Base-by-base conservation (phyloP, 2,329 filamentous ascomycete species). In the Fusarium sp. region DNA sequence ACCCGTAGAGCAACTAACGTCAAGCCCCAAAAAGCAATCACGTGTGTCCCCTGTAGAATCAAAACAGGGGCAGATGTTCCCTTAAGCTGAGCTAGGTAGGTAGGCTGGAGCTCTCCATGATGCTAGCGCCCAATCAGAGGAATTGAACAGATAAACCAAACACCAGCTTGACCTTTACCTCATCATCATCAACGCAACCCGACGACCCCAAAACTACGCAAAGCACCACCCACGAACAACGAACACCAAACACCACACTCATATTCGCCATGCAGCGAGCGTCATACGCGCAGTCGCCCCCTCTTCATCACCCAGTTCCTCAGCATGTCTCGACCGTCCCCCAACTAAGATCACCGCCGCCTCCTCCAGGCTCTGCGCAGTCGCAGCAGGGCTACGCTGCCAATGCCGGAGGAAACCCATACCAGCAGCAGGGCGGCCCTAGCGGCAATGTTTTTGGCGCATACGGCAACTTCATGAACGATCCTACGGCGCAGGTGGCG, bases 321-420 rank as follows among this genome's bases (percentile, higher is more conserved):
- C 96, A 99, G 81, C 96, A 99, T 85, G 95, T 98, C 75, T 98
- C 96, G 77, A 97, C 94, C 60, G 96, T 99, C 49, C 96, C 96
- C 44, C 96, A 98, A 83, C 89, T 99, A 79, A 90, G 96, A 80
- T 98, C 96, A 60, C 96, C 96, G 64, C 95, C 92, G 60, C 92
- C 93, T 65, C 94, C 93, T 51, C 87, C 89, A 37, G 86, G 86
- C 59, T 90, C 89, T 70, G 89, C 90, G 58, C 90, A 92, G 75
- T 86, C 88, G 35, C 87, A 89, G 71, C 85, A 86, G 65, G 84
- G 86, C 70, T 90, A 82, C 46, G 85, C 91, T 81, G 89, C 90
- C 48, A 94, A 92, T 75, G 46, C 61, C 13, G 86, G 91, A 81
- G 89, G 90, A 50, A 94, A 92, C 75, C 90, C 90, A 33, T 92